These are phyloP conservation scores for Colletotrichum gigasporum DNA, from an alignment of 2,329 filamentous ascomycete species.

Conservation along the genomic window DNA sequence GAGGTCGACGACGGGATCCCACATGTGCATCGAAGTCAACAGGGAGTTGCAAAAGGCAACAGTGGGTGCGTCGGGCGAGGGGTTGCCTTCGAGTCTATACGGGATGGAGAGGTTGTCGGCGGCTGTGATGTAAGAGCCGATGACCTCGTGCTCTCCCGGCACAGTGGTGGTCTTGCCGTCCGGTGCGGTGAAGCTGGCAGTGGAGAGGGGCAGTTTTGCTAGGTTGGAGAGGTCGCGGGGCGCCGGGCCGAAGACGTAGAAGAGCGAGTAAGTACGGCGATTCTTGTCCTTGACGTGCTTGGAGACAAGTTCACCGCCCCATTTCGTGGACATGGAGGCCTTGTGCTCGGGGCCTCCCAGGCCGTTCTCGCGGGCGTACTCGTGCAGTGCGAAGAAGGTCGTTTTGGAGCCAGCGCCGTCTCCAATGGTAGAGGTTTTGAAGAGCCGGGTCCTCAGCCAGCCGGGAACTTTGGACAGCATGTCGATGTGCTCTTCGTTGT, in stretches of 20 bases:
- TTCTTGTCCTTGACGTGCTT: slow-evolving; percentile 66
- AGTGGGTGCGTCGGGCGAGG: slow-evolving; percentile 72
- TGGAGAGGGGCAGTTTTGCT: slow-evolving; percentile 54
- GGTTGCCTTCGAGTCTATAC: slow-evolving; percentile 80
- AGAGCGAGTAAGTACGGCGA: slow-evolving; percentile 73
- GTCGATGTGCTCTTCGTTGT: slow-evolving; percentile 76
- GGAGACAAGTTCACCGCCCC: slow-evolving; percentile 66
- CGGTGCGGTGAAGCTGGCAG: slow-evolving; percentile 60
- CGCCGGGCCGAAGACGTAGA: slow-evolving; percentile 82
- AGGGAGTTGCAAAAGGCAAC: slow-evolving; percentile 84
- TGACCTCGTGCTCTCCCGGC: slow-evolving; percentile 59
- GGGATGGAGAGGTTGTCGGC: slow-evolving; percentile 74
- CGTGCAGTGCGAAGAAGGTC: slow-evolving; percentile 73
- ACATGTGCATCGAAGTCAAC: slow-evolving; percentile 81
- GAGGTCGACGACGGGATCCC: slow-evolving; percentile 76
- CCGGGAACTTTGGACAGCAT: slow-evolving; percentile 80
- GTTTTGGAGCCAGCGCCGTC: slow-evolving; percentile 53
- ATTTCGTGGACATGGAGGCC: slow-evolving; percentile 69
- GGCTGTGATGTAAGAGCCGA: slow-evolving; percentile 75
- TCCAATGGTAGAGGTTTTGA: slow-evolving; percentile 72
- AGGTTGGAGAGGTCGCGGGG: slow-evolving; percentile 74
- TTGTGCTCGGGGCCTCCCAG: slow-evolving; percentile 71
- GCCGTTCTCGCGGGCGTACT: slow-evolving; percentile 75
- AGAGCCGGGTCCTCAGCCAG: slow-evolving; percentile 79
- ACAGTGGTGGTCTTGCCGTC: slow-evolving; percentile 65